Conservation (phyloP, 805 yeast genomes). For the Jamesozyma rosinii region DNA sequence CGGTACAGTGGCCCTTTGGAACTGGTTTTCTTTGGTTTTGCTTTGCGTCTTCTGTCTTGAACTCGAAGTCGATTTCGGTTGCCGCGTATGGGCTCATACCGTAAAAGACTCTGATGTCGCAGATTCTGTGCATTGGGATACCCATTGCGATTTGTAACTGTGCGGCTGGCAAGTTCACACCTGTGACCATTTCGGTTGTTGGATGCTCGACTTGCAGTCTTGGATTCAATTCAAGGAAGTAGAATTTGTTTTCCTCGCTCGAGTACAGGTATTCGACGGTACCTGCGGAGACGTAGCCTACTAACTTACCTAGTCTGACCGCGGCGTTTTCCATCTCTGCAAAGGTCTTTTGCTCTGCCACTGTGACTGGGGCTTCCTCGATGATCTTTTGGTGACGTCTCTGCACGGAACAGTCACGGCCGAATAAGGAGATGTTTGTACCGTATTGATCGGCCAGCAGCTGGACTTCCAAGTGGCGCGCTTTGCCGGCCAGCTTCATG, state of each 20-base stretch:
- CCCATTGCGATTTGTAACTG: constrained; percentile 99
- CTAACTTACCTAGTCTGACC: constrained; percentile 89
- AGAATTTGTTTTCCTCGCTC: constrained; percentile 87
- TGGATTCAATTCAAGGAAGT: constrained; percentile 94
- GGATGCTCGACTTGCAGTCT: constrained; percentile 99
- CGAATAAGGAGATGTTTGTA: constrained; percentile 91
- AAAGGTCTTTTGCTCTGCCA: constrained; percentile 82
- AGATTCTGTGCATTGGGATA: constrained; percentile 88
- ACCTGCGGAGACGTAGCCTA: constrained; percentile 98
- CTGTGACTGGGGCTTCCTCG: constrained; percentile 98
- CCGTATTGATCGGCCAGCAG: constrained; percentile 97
- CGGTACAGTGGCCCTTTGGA: constrained; percentile 98
- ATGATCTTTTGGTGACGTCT: constrained; percentile 98
- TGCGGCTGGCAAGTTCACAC: constrained; percentile 96
- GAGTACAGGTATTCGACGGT: constrained; percentile 96
- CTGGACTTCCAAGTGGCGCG: constrained; percentile 97
- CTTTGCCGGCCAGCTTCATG: constrained; percentile 94
- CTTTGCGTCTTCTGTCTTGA: constrained; percentile 60
- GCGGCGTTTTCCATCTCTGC: constrained; percentile 93
- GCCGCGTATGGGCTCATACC: constrained; percentile 94
- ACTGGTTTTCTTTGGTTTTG: constrained; percentile 81
- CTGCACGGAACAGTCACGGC: constrained; percentile 99
- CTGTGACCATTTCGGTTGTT: constrained; percentile 98
- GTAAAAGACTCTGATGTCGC: constrained; percentile 83
- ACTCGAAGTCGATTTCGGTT: constrained; percentile 84